Evolutionary conservation across 495 filamentous ascomycete species (phyloP), one percentile per base, ranked within the genome.

Genomic region (Friedmanniomyces endolithicus): DNA sequence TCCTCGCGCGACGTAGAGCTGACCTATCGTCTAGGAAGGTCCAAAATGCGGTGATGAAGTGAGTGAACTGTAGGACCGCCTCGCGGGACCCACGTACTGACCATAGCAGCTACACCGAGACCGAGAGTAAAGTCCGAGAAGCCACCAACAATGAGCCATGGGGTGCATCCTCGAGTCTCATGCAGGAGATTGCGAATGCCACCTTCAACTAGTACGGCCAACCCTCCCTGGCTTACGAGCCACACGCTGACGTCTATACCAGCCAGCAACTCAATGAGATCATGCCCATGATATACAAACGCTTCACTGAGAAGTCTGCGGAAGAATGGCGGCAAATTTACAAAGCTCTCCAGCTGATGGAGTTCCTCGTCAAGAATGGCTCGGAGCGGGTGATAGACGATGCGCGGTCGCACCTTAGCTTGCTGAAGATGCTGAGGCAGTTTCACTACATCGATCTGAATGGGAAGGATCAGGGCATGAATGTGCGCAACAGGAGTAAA

Each of bases 311-410:
- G 67, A 99, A 99, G 72, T 77, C 87, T 19, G 89, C 94, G 43
- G 92, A 99, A 67, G 92, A 99, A 70, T 99, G 92, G 92, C 81
- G 94, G 58, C 92, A 99, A 68, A 99, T 97, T 57, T 99, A 97
- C 75, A 99, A 99, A 77, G 81, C 82, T 47, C 85, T 99, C 20
- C 92, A 97, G 74, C 78, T 99, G 24, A 83, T 99, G 61, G 92
- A 99, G 68, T 97, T 94, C 68, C 78, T 99, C 27, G 84, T 99
- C 71, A 97, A 97, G 76, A 94, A 99, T 65, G 92, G 92, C 49
- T 96, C 92, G 23, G 92, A 99, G 67, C 80, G 94, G 37, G 92
- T 99, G 37, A 90, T 99, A 57, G 92, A 99, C 72, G 94, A 99
- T 70, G 94, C 90, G 43, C 81, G 94, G 55, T 88, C 88, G 50